Evolutionary conservation across 2,329 filamentous ascomycete species (phyloP).

Genomic region (Fusarium drepaniforme): DNA sequence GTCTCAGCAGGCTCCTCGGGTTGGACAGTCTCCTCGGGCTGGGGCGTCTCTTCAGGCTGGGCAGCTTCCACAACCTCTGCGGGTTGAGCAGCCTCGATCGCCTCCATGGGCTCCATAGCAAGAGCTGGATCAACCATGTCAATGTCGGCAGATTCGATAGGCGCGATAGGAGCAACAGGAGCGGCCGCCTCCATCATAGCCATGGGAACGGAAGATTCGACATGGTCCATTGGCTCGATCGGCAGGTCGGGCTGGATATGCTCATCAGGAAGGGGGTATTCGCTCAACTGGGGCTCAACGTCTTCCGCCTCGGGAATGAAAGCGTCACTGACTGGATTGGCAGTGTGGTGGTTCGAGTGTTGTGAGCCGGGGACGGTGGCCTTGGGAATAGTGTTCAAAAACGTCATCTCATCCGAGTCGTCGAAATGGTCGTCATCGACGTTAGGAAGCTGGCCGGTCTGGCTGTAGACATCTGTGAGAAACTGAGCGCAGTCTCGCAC

Average conservation of each 20-base stretch:
- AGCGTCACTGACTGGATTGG: conserved; percentile 40
- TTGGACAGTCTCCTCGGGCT: conserved; percentile 16
- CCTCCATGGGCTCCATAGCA: conserved; percentile 24
- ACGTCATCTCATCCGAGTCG: conserved; percentile 49
- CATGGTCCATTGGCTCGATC: conserved; percentile 47
- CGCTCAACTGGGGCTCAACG: conserved; percentile 27
- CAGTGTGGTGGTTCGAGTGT: conserved; percentile 17
- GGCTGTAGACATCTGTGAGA: conserved; percentile 51
- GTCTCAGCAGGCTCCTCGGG: conserved; percentile 22
- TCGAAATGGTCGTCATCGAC: conserved; percentile 47
- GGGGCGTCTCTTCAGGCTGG: background rate
- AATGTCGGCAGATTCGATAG: conserved; percentile 29
- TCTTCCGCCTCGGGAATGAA: conserved; percentile 47
- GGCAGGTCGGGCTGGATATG: conserved; percentile 43
- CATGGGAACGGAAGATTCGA: conserved; percentile 20
- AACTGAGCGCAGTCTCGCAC: conserved; percentile 52
- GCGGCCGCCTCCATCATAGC: conserved; percentile 29
- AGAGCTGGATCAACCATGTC: conserved; percentile 39
- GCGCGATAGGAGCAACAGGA: conserved; percentile 5
- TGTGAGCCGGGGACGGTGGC: conserved; percentile 16
- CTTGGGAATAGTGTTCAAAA: conserved; percentile 41
- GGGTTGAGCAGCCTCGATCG: conserved; percentile 1
- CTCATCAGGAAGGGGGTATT: conserved; percentile 32
- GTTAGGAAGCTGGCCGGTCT: conserved; percentile 50
- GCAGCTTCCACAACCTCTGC: background rate